A percentile compares a stretch with the other conserved stretches of the same genome.
These are phyloP conservation scores for Cladosporium sp. DNA, from an alignment of 2,329 filamentous ascomycete species.

Conservation along the genomic window DNA sequence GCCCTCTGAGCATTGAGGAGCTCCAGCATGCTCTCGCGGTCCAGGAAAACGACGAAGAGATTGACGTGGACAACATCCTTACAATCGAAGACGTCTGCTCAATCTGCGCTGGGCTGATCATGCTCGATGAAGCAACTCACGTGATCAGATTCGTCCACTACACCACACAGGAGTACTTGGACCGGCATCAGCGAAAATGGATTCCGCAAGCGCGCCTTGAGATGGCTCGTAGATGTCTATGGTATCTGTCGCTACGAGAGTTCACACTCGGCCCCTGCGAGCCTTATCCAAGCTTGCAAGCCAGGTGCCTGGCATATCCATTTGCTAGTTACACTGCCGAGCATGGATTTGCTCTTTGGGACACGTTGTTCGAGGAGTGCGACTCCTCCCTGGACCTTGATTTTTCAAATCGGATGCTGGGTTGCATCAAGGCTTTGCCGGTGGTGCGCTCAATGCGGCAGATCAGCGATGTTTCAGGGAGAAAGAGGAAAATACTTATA, in stretches of 20 bases:
- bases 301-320: too few relatives aligned
- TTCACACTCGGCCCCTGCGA: too few relatives aligned
- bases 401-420: too few relatives aligned
- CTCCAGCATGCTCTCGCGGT: not conserved
- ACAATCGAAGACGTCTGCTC: not conserved
- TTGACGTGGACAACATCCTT: not conserved
- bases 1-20: not conserved
- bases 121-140: not conserved
- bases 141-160: slow-evolving; percentile 1
- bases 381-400: too few relatives aligned
- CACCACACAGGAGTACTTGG: slow-evolving; percentile 1
- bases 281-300: too few relatives aligned
- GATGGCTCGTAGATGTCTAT: not conserved
- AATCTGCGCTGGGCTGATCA: not conserved
- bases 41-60: not conserved
- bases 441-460: too few relatives aligned
- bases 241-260: not conserved
- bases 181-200: not conserved
- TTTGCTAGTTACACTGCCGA: too few relatives aligned
- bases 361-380: too few relatives aligned
- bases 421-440: too few relatives aligned
- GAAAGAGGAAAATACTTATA: too few relatives aligned
- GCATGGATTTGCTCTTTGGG: too few relatives aligned
- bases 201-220: not conserved
- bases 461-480: too few relatives aligned